A percentile compares a stretch with the other conserved stretches of the same genome.
Conservation (phyloP, 805 yeast genomes). For the Candida ipomoeae region DNA sequence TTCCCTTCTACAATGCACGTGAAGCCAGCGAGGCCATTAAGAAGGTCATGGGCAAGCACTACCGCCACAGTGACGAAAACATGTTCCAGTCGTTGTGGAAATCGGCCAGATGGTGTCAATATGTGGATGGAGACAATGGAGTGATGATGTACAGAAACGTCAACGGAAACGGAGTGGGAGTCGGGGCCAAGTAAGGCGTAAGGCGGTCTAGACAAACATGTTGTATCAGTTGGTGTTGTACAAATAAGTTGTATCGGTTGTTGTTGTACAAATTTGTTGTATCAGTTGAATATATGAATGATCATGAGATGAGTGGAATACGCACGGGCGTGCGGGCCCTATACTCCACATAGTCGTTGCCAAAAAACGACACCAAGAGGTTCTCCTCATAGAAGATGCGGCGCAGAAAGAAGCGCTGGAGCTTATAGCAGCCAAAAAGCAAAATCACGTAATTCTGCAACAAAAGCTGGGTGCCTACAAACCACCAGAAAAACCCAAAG, state of each 20-base stretch:
- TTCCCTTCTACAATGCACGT: conserved; percentile 86
- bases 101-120: conserved; percentile 62
- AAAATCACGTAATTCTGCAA: conserved; percentile 63
- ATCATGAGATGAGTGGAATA: conserved; percentile 52
- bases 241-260: neutral
- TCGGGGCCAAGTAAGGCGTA: too few relatives aligned
- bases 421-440: conserved; percentile 47
- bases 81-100: conserved; percentile 70
- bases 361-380: conserved; percentile 64
- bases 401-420: conserved; percentile 63
- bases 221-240: too few relatives aligned
- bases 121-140: conserved; percentile 61
- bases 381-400: conserved; percentile 74
- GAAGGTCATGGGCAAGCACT: conserved; percentile 82
- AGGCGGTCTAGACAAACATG: too few relatives aligned
- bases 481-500: conserved; percentile 91
- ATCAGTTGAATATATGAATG: neutral
- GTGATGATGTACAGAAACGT: conserved; percentile 63
- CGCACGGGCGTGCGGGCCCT: conserved; percentile 46
- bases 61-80: conserved; percentile 61
- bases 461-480: conserved; percentile 74
- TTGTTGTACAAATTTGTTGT: too few relatives aligned
- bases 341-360: conserved; percentile 57
- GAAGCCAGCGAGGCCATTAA: conserved; percentile 73
- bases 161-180: conserved; percentile 33